These are phyloP conservation scores for Corymbia calophylla DNA, from an alignment of 441 rosid species.

Conservation along the genomic window DNA sequence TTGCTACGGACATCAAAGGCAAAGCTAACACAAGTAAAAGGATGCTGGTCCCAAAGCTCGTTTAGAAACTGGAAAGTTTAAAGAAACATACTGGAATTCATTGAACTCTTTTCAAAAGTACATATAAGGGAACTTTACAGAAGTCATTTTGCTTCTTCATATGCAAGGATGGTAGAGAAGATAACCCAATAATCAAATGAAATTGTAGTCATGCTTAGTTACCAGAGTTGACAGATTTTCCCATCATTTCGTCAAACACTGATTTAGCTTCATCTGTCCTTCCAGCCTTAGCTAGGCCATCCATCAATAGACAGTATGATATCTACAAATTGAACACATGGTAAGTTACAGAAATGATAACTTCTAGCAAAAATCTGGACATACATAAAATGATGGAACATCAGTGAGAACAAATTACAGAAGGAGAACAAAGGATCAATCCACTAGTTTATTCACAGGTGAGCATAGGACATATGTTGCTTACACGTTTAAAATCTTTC, in stretches of 20 bases:
- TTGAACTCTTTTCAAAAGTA: neutral
- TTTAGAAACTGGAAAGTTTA: neutral
- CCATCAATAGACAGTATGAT: slow-evolving; percentile 90
- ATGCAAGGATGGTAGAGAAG: neutral
- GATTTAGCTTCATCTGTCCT: slow-evolving; percentile 59
- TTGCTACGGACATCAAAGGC: neutral
- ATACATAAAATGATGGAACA: neutral
- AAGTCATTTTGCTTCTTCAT: neutral
- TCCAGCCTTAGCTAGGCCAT: slow-evolving; percentile 79
- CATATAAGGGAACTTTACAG: neutral
- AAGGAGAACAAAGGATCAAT: neutral
- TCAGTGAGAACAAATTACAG: neutral
- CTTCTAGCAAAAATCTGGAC: neutral
- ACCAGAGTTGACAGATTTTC: slow-evolving; percentile 67
- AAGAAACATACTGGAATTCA: neutral
- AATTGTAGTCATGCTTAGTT: neutral
- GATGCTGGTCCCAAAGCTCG: neutral
- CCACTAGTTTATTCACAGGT: neutral
- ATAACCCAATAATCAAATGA: neutral
- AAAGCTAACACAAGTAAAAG: neutral
- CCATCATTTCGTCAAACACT: slow-evolving; percentile 50
- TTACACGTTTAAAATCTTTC: neutral
- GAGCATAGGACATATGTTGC: neutral
- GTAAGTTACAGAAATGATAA: slow-evolving; percentile 1
- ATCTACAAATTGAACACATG: slow-evolving; percentile 35